Evolutionary conservation across 2,329 filamentous ascomycete genomes (phyloP).

Genomic region (Fusarium duplospermum): DNA sequence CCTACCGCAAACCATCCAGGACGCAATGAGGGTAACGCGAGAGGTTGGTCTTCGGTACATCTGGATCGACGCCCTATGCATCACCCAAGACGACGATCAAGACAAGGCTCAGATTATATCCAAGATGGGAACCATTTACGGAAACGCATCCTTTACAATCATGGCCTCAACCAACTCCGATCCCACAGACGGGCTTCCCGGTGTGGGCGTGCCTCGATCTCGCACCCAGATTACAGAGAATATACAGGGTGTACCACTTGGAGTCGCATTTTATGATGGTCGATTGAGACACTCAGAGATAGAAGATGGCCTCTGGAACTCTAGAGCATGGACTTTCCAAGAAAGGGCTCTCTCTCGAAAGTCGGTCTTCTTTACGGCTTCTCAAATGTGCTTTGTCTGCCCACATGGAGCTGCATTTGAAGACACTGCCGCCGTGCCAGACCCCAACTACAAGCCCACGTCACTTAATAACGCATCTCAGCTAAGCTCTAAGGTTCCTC

Average conservation of each 20-base stretch:
- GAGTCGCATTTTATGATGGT: conserved; percentile 7
- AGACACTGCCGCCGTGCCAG: background rate
- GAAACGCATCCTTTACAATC: conserved; percentile 12
- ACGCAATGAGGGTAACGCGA: conserved; percentile 10
- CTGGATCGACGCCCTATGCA: conserved; percentile 27
- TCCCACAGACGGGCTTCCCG: conserved; percentile 13
- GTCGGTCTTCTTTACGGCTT: conserved; percentile 15
- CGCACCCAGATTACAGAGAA: background rate
- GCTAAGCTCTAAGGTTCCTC: background rate
- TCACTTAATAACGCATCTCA: conserved; percentile 7
- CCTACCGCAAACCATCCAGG: conserved; percentile 20
- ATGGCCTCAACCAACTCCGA: conserved; percentile 22
- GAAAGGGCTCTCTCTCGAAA: conserved; percentile 17
- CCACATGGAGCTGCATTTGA: conserved; percentile 13
- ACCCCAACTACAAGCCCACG: background rate
- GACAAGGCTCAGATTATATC: conserved; percentile 20
- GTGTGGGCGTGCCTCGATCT: background rate
- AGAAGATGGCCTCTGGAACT: conserved; percentile 18
- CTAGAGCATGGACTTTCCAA: conserved; percentile 21
- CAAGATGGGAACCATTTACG: conserved; percentile 21
- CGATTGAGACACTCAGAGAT: conserved; percentile 1
- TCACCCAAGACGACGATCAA: conserved; percentile 14
- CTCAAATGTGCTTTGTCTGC: conserved; percentile 25
- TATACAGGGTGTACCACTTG: conserved; percentile 6
- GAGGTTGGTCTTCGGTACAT: conserved; percentile 15